These are phyloP conservation scores for Pelagomonas calceolata DNA, from an alignment of 108 stramenopile genomes.

Conservation along the genomic window DNA sequence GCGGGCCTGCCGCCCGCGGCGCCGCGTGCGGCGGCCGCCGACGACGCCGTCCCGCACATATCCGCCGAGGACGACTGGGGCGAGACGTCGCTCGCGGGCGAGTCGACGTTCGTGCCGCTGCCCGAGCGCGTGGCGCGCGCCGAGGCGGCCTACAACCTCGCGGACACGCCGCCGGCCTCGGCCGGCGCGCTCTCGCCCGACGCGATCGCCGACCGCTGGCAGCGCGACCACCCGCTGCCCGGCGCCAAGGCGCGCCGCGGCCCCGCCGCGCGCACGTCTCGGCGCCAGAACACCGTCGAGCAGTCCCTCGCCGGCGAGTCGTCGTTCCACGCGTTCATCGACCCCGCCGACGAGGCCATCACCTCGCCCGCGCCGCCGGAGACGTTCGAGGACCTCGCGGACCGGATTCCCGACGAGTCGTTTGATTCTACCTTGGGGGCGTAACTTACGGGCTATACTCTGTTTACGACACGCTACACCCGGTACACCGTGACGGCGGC, in stretches of 20 bases:
- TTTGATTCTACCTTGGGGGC: too few relatives aligned
- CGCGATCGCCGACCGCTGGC: neutral
- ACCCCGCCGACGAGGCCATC: too few relatives aligned
- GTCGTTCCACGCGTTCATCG: neutral
- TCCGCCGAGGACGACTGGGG: neutral
- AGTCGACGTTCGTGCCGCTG: neutral
- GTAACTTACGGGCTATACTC: too few relatives aligned
- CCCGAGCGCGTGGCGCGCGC: neutral
- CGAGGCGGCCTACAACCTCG: too few relatives aligned
- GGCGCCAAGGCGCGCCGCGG: neutral
- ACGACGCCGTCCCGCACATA: too few relatives aligned
- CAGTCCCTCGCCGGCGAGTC: neutral
- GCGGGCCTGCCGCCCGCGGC: neutral
- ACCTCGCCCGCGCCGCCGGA: too few relatives aligned
- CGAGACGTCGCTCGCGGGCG: neutral
- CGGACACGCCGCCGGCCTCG: too few relatives aligned
- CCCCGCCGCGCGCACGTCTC: neutral
- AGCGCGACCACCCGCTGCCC: neutral
- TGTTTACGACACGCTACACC: too few relatives aligned
- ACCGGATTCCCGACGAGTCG: too few relatives aligned
- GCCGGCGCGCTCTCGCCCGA: neutral
- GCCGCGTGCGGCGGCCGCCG: neutral
- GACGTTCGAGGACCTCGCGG: too few relatives aligned
- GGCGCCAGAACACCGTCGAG: neutral
- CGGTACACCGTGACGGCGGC: too few relatives aligned